Evolutionary conservation across 331 rosid genomes (phyloP).

Genomic region (Erythrophleum ivorense): DNA sequence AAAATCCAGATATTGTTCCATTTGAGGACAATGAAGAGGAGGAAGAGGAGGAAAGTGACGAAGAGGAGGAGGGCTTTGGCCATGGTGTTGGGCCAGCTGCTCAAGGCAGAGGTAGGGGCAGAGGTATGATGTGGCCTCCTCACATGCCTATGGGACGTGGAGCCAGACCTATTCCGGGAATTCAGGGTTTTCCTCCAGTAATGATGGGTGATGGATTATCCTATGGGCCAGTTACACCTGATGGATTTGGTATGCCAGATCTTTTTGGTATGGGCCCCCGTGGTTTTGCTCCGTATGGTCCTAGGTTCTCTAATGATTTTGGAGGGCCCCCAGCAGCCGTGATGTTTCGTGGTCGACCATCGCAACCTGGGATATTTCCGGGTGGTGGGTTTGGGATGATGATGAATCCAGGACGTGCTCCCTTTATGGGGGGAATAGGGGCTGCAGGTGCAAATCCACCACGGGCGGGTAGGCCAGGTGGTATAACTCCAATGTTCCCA

Average conservation of each 20-base stretch:
- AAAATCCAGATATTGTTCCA: conserved; percentile 97
- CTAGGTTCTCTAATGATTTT: conserved; percentile 90
- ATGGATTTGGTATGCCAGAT: conserved; percentile 94
- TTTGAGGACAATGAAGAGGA: conserved; percentile 99
- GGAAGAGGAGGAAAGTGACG: conserved; percentile 98
- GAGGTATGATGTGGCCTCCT: conserved; percentile 98
- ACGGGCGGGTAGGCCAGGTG: conserved; percentile 76
- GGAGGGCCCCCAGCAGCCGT: conserved; percentile 74
- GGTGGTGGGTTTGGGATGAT: conserved; percentile 96
- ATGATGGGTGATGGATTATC: conserved; percentile 98
- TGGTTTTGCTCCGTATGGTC: conserved; percentile 81
- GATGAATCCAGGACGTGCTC: conserved; percentile 93
- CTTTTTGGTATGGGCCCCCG: conserved; percentile 89
- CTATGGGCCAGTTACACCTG: conserved; percentile 86
- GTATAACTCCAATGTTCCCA: conserved; percentile 82
- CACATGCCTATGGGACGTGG: conserved; percentile 92
- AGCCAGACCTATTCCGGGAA: conserved; percentile 92
- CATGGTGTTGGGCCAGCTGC: conserved; percentile 66
- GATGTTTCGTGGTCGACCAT: conserved; percentile 96
- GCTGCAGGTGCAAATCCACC: conserved; percentile 74
- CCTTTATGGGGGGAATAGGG: conserved; percentile 96
- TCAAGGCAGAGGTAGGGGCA: conserved; percentile 96
- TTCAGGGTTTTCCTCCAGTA: conserved; percentile 86
- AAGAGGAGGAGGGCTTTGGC: conserved; percentile 87
- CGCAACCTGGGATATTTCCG: conserved; percentile 92